Evolutionary conservation across 2,329 filamentous ascomycete genomes (phyloP).

Genomic region (Escovopsis sp.): DNA sequence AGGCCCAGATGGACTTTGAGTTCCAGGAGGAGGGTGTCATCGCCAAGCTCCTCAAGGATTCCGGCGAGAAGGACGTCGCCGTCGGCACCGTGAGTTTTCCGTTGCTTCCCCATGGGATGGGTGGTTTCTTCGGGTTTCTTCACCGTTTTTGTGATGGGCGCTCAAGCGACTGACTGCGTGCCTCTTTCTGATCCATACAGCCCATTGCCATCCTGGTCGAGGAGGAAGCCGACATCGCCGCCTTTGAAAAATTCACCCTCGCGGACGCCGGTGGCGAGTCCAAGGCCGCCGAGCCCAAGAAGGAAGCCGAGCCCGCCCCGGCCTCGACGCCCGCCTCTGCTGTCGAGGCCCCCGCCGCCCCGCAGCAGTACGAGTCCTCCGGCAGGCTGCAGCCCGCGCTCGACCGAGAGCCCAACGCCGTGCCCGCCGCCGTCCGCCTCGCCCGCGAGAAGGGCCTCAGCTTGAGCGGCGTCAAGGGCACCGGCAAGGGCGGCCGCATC

Average conservation of each 20-base stretch:
- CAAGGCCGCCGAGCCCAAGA: slow-evolving; percentile 48
- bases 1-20: slow-evolving; percentile 99
- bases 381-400: slow-evolving; percentile 72
- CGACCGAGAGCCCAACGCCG: slow-evolving; percentile 64
- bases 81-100: slow-evolving; percentile 72
- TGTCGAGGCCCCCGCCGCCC: slow-evolving; percentile 30
- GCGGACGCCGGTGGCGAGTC: slow-evolving; percentile 81
- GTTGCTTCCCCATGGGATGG: too few species aligned
- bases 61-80: slow-evolving; percentile 82
- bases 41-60: slow-evolving; percentile 85
- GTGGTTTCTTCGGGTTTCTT: slow-evolving; percentile 3
- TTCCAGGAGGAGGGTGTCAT: slow-evolving; percentile 96
- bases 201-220: slow-evolving; percentile 93
- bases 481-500: slow-evolving; percentile 72
- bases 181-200: slow-evolving; percentile 32
- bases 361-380: slow-evolving; percentile 58
- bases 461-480: slow-evolving; percentile 68
- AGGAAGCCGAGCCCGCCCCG: slow-evolving; percentile 50
- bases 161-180: not conserved
- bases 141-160: not conserved
- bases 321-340: slow-evolving; percentile 37
- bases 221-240: slow-evolving; percentile 71
- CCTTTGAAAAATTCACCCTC: slow-evolving; percentile 78
- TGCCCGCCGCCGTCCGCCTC: slow-evolving; percentile 61
- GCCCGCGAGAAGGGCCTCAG: slow-evolving; percentile 74